Conservation (phyloP, 2,329 filamentous ascomycete species). For the Scedosporium apiospermum region DNA sequence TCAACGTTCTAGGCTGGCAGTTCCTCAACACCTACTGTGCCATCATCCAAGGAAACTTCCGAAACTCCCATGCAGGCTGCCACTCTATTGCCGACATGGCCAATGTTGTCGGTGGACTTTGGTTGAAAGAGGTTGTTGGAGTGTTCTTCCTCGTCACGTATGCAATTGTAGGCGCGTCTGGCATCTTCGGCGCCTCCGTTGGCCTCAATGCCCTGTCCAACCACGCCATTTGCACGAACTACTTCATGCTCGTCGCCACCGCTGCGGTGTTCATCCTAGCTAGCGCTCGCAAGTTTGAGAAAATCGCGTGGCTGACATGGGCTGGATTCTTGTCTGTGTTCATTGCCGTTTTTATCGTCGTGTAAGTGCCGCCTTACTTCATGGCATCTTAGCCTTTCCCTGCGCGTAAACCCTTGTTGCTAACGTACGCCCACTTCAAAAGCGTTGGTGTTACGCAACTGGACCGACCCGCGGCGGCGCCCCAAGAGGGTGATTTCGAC, state of each 20-base stretch:
- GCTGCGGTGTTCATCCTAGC: slow-evolving; percentile 37
- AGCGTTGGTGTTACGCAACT: slow-evolving; percentile 45
- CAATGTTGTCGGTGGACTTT: slow-evolving; percentile 39
- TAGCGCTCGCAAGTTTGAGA: slow-evolving; percentile 47
- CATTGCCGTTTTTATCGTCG: slow-evolving; percentile 46
- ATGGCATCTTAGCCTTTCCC: background rate
- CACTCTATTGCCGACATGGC: slow-evolving; percentile 46
- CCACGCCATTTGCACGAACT: slow-evolving; percentile 50
- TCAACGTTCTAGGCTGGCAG: slow-evolving; percentile 32
- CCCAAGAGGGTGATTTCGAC: slow-evolving; percentile 47
- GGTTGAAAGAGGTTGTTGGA: slow-evolving; percentile 43
- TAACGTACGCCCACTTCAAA: background rate
- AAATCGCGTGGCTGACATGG: slow-evolving; percentile 54
- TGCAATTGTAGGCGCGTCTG: slow-evolving; percentile 44
- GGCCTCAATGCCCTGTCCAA: slow-evolving; percentile 50
- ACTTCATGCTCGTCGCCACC: slow-evolving; percentile 44
- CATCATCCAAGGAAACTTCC: slow-evolving; percentile 28
- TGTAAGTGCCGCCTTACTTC: slow-evolving; percentile 20
- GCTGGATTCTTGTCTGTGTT: slow-evolving; percentile 50
- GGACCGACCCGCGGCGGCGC: slow-evolving; percentile 50
- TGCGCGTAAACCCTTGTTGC: background rate
- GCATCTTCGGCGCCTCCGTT: slow-evolving; percentile 49
- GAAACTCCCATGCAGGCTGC: slow-evolving; percentile 26
- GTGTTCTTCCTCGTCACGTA: slow-evolving; percentile 48
- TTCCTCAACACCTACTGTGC: slow-evolving; percentile 29